Evolutionary conservation across 306 rosid species (phyloP), one percentile per base, ranked within the genome.

Genomic region (Cucurbita argyrosperma): DNA sequence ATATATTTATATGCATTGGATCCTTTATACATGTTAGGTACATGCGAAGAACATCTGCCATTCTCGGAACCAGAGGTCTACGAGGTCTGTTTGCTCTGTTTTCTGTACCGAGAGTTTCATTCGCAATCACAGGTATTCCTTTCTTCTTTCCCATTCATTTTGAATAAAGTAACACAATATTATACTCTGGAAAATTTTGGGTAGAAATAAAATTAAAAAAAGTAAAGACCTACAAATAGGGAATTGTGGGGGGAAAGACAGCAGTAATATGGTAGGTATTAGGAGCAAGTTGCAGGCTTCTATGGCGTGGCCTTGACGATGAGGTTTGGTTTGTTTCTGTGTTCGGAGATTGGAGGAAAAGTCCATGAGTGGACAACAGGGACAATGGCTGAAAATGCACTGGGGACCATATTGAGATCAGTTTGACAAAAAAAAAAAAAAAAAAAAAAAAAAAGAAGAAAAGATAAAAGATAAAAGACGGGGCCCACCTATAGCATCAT

Each of bases 361-460:
- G 8, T 50, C 46, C 45, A 70, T 49, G 16, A 70, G 42, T 14
- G 40, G 73, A 23, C 73, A 68, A 59, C 45, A 13, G 35, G 59
- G 46, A 23, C 74, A 14, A 8, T 30, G 74, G 74, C 7, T 30
- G 59, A 70, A 30, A 50, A 49, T 50, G 59, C 40, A 70, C 30
- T 70, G 6, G 74, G 73, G 74, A 50, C 74, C 74, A 70, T 50
- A 4, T 70, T 70, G 59, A 67, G 18, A 49, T 70, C 26, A 47
- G 4, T 15, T 16, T 52, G 56, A 52, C 5, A 60, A 69, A 21
- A 12, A 19, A 45, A 2, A 26, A 2, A 26, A 26, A 26, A 26
- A 26, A 21, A 21, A 21, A 21, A 21, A 21, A 21, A 21, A 21
- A 21, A 21, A 21, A 21, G 0, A 21, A 21, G 0, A 21, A 21